Base-by-base conservation (phyloP, 192 early-diverging fungal species). In the Globomyces pollinis-pini region DNA sequence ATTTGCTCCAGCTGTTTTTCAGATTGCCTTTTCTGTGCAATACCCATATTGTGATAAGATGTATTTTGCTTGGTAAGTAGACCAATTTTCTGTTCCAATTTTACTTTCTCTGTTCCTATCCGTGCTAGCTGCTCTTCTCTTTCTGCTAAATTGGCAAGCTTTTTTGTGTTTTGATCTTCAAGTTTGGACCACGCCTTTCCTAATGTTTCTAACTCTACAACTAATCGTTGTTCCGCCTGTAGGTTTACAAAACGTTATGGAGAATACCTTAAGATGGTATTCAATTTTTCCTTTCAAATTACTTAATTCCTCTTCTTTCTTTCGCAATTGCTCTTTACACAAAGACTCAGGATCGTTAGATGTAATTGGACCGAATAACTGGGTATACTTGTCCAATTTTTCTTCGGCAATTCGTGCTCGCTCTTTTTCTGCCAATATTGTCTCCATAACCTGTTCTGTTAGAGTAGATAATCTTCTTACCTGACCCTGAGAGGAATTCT, bases 1-100 rank as follows among this genome's bases (percentile, higher is more conserved):
- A 94, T 87, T 59, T 85, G 83, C 56, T 93, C 91, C 63, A 88
- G 69, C 65, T 93, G 91, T 72, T 88, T 88, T 54, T 89, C 86
- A 30, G 83, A 85, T 55, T 88, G 87, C 33, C 67, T 66, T 55
- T 86, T 86, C 60, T 90, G 72, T 1, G 86, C 80, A 50, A 85
- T 78, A 45, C 75, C 80, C 57, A 78, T 71, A 57, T 85, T 76
- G 20, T 78, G 71, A 41, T 78, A 70, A 18, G 84, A 74, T 23
- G 84, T 88, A 50, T 72, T 85, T 43, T 88, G 80, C 65, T 87
- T 85, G 36, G 78, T 76, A 20, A 92, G 62, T 53, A 74, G 73
- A 7, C 72, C 75, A 43, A 86, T 91, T 60, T 91, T 98, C 13
- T 91, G 86, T 28, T 90, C 89, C 54, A 83, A 81, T 72, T 90